These are phyloP conservation scores for Moesziomyces globuligerus DNA, from an alignment of 1,284 basidiomycete species.

Conservation along the genomic window DNA sequence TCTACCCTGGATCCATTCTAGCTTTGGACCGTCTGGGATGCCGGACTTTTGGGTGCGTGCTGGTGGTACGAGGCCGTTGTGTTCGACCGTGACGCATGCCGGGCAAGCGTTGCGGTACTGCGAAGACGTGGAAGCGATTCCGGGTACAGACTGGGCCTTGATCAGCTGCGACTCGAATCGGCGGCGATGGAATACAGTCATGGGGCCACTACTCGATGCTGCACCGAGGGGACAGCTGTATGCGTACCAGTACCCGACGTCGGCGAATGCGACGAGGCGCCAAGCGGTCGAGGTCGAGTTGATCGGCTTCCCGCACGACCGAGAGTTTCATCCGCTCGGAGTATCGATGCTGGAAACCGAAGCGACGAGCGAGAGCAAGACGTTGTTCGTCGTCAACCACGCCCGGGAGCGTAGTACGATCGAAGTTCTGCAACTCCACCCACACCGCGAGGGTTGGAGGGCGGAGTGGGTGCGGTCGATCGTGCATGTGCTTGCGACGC, in stretches of 20 bases:
- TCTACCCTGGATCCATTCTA: conserved; percentile 26
- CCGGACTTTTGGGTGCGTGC: conserved; percentile 29
- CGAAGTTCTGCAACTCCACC: conserved; percentile 29
- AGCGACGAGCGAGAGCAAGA: neutral
- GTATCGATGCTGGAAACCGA: conserved; percentile 1
- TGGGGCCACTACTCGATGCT: conserved; percentile 27
- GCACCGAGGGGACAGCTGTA: conserved; percentile 23
- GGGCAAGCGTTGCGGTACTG: conserved; percentile 22
- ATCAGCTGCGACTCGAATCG: conserved; percentile 42
- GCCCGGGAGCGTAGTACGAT: conserved; percentile 3
- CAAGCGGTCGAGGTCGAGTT: conserved; percentile 12
- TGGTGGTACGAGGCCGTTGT: neutral
- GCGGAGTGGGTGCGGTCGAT: conserved; percentile 20
- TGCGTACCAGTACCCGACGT: conserved; percentile 17
- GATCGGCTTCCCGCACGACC: conserved; percentile 10
- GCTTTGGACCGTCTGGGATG: conserved; percentile 14
- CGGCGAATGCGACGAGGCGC: neutral
- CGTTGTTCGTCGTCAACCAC: conserved; percentile 39
- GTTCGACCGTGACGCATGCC: conserved; percentile 1
- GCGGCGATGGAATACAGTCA: conserved; percentile 42
- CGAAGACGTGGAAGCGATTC: conserved; percentile 33
- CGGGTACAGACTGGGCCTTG: conserved; percentile 16
- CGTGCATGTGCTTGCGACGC: conserved; percentile 37
- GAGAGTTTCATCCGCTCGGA: conserved; percentile 43
- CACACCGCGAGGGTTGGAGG: conserved; percentile 3